Conservation (phyloP, 192 early-diverging fungal species). For the Rhizoclosmatium sp. region DNA sequence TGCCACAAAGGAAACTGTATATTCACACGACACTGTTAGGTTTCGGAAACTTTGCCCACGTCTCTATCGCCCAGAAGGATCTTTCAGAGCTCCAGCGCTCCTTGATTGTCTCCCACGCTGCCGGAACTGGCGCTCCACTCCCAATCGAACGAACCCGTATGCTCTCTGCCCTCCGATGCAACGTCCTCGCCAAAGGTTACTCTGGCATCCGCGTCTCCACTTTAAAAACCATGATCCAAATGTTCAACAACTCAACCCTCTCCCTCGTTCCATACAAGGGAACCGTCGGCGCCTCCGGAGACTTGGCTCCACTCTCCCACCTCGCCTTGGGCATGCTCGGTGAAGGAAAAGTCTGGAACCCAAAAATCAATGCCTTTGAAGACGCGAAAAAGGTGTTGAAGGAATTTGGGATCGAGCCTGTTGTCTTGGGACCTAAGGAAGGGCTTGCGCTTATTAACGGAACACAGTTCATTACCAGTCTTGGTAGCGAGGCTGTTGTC, state of each 20-base stretch:
- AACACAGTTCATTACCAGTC: conserved; percentile 36
- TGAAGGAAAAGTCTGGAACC: conserved; percentile 35
- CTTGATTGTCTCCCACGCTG: conserved; percentile 37
- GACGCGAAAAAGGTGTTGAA: conserved; percentile 27
- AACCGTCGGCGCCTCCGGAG: conserved; percentile 35
- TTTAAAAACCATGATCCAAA: conserved; percentile 29
- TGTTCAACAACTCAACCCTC: conserved; percentile 26
- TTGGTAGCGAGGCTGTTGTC: conserved; percentile 27
- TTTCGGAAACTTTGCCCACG: conserved; percentile 40
- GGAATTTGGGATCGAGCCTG: conserved; percentile 11
- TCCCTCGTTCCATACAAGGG: conserved; percentile 29
- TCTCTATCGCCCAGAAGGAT: conserved; percentile 18
- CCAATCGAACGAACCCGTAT: conserved; percentile 34
- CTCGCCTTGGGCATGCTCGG: conserved; percentile 38
- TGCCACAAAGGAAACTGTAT: neutral
- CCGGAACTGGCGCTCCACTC: conserved; percentile 37
- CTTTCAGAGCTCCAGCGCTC: conserved; percentile 26
- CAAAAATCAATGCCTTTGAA: neutral
- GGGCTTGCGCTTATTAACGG: conserved; percentile 40
- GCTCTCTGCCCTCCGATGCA: conserved; percentile 29
- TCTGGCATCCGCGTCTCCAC: conserved; percentile 26
- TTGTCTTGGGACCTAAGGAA: conserved; percentile 34
- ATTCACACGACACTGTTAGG: neutral
- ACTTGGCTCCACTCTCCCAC: conserved; percentile 35
- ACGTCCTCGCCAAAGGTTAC: conserved; percentile 33